Base-by-base conservation (phyloP, 176 grass and related monocot species). In the Zoysia pacifica region DNA sequence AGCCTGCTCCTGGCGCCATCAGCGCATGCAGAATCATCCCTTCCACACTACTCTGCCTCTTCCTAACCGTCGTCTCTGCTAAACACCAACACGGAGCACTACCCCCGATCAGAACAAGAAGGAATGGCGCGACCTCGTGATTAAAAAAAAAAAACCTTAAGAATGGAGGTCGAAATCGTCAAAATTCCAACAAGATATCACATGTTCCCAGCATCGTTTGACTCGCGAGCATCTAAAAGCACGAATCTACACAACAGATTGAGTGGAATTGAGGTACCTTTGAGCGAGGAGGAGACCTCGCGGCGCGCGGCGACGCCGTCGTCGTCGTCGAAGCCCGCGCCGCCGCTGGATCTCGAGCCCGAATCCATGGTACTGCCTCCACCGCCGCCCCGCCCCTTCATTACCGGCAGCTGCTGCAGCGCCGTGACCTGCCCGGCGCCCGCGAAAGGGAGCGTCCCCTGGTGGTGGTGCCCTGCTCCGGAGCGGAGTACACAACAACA, bases 251-350 rank as follows among this genome's bases (percentile, higher is more conserved):
- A 0, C 0, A 0, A 0, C 8, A 4, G 50, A 77, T 18, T 14
- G 2, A 73, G 13, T 38, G 52, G 60, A 84, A 82, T 65, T 66
- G 42, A 51, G 52, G 43, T 67, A 98, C 95, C 95, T 94, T 93
- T 82, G 12, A 90, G 92, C 65, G 87, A 94, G 19, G 91, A 97
- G 73, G 92, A 94, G 71, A 83, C 95, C 84, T 98, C 92, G 52
- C 92, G 85, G 73, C 83, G 89, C 75, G 81, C 83, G 73, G 79
- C 70, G 76, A 98, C 83, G 50, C 86, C 92, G 48, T 86, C 90
- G 20, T 88, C 95, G 55, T 98, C 92, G 55, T 98, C 95, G 62
- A 93, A 98, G 53, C 95, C 95, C 54, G 74, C 84, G 72, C 72
- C 91, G 65, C 81, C 87, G 82, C 92, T 91, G 84, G 95, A 98